Base-by-base conservation (phyloP, 306 rosid species). In the Leucaena leucocephala region DNA sequence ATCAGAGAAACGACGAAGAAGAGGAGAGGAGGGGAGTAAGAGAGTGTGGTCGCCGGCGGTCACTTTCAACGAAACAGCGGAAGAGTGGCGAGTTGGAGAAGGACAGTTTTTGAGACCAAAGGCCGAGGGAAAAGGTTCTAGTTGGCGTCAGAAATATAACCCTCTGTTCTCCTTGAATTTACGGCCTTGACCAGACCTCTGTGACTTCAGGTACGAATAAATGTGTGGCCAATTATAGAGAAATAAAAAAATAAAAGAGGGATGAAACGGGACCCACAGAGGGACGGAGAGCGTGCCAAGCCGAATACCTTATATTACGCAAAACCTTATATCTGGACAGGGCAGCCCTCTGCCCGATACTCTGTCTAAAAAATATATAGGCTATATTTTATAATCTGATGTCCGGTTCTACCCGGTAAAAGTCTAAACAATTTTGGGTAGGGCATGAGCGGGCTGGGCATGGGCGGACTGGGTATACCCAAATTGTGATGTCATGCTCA, bases 1-100 rank as follows among this genome's bases (percentile, higher is more conserved):
- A 38, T 27, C 49, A 46, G 38, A 21, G 19, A 58, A 16, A 21
- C 14, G 55, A 35, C 52, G 75, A 58, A 11, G 58, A 34, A 57
- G 21, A 8, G 2, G 59, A 66, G 52, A 3, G 21, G 16, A n/a
- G 2, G 19, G 13, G 65, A 40, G 59, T 16, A 14, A 64, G 82
- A 38, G 78, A 10, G 72, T 10, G 10, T 19, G 7, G 67, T 78
- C 89, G 86, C 84, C 88, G 87, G 82, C 79, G 86, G 85, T 72
- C 58, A 14, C 63, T 66, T 52, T 48, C 81, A n/a, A 34, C 68
- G 48, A 67, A 63, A 74, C 75, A 79, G 80, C 84, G 43, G 15
- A 62, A 0, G 21, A 62, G 27, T 8, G 19, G 7, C 58, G 64
- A 43, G 83, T 61, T 58, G 75, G 70, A 68, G 49, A 15, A 50